These are phyloP conservation scores for Porphyrellus sp. DNA, from an alignment of 1,284 basidiomycete genomes.

Conservation along the genomic window DNA sequence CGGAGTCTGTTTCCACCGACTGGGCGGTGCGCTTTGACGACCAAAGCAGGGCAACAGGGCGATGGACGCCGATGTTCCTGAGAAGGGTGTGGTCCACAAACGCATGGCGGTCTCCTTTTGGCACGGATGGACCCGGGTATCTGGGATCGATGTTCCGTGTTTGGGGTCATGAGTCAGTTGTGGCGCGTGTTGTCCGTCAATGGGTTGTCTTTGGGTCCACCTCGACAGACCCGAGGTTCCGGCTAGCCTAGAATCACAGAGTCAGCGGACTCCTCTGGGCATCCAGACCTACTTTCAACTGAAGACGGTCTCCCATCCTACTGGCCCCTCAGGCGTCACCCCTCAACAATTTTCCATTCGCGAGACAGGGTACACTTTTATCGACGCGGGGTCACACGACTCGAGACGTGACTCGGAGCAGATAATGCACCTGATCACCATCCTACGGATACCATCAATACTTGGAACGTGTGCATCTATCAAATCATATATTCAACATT, in stretches of 20 bases:
- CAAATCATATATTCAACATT: too few relatives aligned
- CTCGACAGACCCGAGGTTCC: background rate
- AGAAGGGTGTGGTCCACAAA: too few relatives aligned
- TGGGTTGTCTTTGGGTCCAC: background rate
- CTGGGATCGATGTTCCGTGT: too few relatives aligned
- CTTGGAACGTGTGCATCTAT: too few relatives aligned
- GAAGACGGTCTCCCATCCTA: background rate
- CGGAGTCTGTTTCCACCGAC: background rate
- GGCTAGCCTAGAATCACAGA: too few relatives aligned
- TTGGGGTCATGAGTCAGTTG: too few relatives aligned
- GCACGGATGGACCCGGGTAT: background rate
- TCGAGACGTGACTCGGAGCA: background rate
- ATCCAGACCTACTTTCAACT: background rate
- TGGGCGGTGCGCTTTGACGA: too few relatives aligned
- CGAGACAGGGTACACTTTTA: background rate
- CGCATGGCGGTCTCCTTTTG: background rate
- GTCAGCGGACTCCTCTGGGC: background rate
- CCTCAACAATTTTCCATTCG: background rate
- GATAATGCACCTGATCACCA: background rate
- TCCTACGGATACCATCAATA: background rate
- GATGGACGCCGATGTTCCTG: too few relatives aligned
- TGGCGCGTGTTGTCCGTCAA: too few relatives aligned
- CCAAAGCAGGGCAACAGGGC: too few relatives aligned
- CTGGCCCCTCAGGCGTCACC: background rate
- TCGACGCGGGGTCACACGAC: background rate